Percentiles rank a stretch among this genome's conserved stretches.
Evolutionary conservation across 169 alveolate genomes (phyloP).

Genomic region (Plasmodium coatneyi): DNA sequence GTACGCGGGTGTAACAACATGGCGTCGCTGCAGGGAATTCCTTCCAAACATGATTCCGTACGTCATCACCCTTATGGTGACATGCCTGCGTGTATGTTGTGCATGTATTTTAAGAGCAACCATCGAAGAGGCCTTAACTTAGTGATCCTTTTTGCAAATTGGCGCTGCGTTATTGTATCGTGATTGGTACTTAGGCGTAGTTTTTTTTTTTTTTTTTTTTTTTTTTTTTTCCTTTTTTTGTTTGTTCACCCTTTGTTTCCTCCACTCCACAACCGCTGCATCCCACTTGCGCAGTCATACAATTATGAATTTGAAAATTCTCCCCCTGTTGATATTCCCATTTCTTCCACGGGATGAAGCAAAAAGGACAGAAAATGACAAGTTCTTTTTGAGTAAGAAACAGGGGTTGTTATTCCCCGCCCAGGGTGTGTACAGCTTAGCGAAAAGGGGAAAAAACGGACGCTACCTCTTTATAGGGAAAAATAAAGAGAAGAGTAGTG

Average conservation of each 20-base stretch:
- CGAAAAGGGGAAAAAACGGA: not conserved
- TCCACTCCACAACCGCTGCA: not conserved
- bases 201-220: not conserved
- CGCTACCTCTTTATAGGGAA: slow-evolving; percentile 9
- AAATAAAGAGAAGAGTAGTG: slow-evolving; percentile 1
- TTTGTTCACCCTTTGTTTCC: not conserved
- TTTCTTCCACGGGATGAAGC: not conserved
- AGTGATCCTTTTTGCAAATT: not conserved
- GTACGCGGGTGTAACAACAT: not conserved
- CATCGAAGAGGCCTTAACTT: not conserved
- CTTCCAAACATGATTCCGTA: not conserved
- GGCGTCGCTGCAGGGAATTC: not conserved
- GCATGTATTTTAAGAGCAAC: not conserved
- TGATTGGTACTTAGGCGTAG: not conserved
- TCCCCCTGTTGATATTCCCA: not conserved
- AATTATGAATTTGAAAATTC: slow-evolving; percentile 14
- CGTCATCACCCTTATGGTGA: not conserved
- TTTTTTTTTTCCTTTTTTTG: not conserved
- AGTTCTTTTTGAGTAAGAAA: not conserved
- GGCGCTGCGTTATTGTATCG: not conserved
- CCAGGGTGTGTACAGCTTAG: not conserved
- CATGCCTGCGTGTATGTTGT: not conserved
- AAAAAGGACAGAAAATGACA: slow-evolving; percentile 8
- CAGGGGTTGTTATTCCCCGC: not conserved
- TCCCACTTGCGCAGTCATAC: not conserved